Evolutionary conservation across 1,284 basidiomycete species (phyloP).

Genomic region (Austroboletus novae-zelandiae): DNA sequence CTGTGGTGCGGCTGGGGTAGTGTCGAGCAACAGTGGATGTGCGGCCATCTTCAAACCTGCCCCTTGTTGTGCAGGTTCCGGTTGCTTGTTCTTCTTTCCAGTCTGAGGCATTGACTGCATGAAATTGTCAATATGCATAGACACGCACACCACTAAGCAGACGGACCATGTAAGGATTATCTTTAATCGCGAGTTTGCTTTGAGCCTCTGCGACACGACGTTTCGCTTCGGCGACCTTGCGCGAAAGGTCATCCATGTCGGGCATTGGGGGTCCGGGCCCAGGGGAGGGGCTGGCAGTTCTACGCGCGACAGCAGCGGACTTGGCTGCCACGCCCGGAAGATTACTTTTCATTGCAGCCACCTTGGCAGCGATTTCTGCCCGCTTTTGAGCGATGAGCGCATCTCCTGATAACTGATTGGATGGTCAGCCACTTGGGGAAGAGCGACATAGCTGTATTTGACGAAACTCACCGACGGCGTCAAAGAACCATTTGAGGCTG

Average conservation of each 20-base stretch:
- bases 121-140: constrained; percentile 6
- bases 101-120: constrained; percentile 49
- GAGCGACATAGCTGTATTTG: constrained; percentile 1
- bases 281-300: constrained; percentile 37
- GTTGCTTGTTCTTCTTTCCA: constrained; percentile 53
- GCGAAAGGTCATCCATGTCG: constrained; percentile 62
- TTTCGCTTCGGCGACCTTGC: constrained; percentile 76
- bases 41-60: constrained; percentile 87
- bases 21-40: constrained; percentile 82
- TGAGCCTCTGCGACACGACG: constrained; percentile 77
- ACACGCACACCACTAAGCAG: background rate
- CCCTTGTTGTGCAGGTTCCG: constrained; percentile 68
- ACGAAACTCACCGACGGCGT: constrained; percentile 39
- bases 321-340: constrained; percentile 32
- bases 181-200: constrained; percentile 66
- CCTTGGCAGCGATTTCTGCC: constrained; percentile 82
- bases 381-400: constrained; percentile 76
- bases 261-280: constrained; percentile 37
- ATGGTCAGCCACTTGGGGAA: constrained; percentile 1
- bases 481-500: constrained; percentile 45
- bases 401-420: constrained; percentile 44
- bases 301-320: constrained; percentile 20
- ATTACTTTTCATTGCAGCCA: constrained; percentile 71
- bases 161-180: constrained; percentile 81
- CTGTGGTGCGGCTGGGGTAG: constrained; percentile 54